Evolutionary conservation across 2,329 filamentous ascomycete species (phyloP).

Genomic region (Chaetomium sp.): DNA sequence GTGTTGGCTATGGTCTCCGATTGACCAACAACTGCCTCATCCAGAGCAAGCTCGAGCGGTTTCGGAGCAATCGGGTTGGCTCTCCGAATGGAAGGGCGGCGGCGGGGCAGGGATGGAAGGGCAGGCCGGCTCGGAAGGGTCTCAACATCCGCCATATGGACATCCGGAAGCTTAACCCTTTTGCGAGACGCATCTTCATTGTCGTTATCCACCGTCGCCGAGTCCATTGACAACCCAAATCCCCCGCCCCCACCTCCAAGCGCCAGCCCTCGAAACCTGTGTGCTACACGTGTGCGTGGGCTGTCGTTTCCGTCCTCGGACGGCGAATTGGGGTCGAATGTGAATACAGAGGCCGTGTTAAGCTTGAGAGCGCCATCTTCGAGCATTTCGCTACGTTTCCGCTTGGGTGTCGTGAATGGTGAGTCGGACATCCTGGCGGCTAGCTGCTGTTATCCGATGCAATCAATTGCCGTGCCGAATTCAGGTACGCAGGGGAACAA

Average conservation of each 20-base stretch:
- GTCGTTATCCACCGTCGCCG: slow-evolving; percentile 7
- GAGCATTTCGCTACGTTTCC: slow-evolving; percentile 24
- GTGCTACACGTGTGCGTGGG: slow-evolving; percentile 46
- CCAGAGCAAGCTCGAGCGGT: slow-evolving; percentile 15
- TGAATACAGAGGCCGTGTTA: slow-evolving; percentile 31
- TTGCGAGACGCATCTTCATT: slow-evolving; percentile 17
- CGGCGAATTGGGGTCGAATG: slow-evolving; percentile 36
- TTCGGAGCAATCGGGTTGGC: slow-evolving; percentile 6
- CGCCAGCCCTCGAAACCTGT: slow-evolving; percentile 46
- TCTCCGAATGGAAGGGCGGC: neutral
- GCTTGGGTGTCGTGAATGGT: slow-evolving; percentile 26
- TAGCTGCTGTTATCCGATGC: neutral
- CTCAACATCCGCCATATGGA: slow-evolving; percentile 16
- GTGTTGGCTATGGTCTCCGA: slow-evolving; percentile 10
- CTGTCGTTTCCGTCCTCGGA: slow-evolving; percentile 45
- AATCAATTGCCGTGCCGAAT: neutral
- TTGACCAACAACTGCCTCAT: slow-evolving; percentile 14
- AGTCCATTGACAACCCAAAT: slow-evolving; percentile 17
- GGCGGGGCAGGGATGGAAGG: neutral
- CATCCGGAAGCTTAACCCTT: slow-evolving; percentile 19
- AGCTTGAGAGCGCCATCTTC: slow-evolving; percentile 15
- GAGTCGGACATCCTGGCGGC: slow-evolving; percentile 19
- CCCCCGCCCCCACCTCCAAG: slow-evolving; percentile 43
- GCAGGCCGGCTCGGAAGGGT: neutral
- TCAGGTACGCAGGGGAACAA: neutral